Evolutionary conservation across 2,329 filamentous ascomycete genomes (phyloP).

Genomic region (Trichoderma gracile): DNA sequence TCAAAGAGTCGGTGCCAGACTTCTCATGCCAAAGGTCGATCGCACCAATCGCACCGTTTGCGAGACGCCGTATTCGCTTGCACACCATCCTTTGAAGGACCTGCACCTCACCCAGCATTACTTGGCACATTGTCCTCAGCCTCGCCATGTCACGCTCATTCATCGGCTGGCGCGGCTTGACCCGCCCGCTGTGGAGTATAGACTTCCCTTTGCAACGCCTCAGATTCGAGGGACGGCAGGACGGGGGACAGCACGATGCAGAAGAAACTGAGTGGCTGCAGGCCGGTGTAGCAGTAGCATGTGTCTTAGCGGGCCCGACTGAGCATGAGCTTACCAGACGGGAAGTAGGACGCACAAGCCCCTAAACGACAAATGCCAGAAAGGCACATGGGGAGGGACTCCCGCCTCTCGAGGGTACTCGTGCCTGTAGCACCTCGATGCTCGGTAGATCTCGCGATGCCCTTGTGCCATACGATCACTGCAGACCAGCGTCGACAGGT

Average conservation of each 20-base stretch:
- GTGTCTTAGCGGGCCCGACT: conserved; percentile 1
- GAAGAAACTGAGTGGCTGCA: conserved; percentile 16
- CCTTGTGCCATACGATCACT: too few relatives aligned
- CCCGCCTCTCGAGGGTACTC: neutral
- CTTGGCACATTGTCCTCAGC: conserved; percentile 5
- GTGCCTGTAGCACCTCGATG: conserved; percentile 1
- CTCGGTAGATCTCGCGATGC: conserved; percentile 21
- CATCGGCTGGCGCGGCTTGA: conserved; percentile 26
- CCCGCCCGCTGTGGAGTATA: conserved; percentile 26
- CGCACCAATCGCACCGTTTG: neutral
- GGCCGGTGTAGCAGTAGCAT: neutral
- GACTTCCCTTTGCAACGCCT: conserved; percentile 13
- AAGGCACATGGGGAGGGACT: neutral
- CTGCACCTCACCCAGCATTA: neutral
- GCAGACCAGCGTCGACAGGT: neutral
- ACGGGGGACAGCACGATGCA: neutral
- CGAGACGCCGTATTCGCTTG: neutral
- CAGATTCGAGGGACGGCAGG: neutral
- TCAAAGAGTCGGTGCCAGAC: neutral
- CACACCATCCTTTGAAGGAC: neutral
- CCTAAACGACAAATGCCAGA: neutral
- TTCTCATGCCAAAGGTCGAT: neutral
- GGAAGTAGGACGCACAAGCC: conserved; percentile 14
- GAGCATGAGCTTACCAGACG: conserved; percentile 4
- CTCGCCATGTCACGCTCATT: conserved; percentile 12